Evolutionary conservation across 768 basidiomycete species (phyloP), one percentile per base, ranked within the genome.

Genomic region (Macrolepiota dolichaula): DNA sequence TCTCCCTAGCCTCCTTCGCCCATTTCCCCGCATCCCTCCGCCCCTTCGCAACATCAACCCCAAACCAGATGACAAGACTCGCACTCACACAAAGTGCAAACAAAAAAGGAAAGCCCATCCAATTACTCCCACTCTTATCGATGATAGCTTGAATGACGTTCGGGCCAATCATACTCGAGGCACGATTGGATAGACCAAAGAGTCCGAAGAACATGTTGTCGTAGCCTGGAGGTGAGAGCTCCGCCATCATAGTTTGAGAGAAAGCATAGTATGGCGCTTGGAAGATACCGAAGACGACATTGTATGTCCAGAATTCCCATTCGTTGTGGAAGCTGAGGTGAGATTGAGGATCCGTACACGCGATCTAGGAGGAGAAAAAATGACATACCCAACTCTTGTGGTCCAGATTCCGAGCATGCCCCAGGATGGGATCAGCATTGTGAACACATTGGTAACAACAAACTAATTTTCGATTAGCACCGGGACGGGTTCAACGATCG

Each of bases 291-390:
- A 88, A 91, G 2, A 92, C 72, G 52, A 91, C 77, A 61, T 92
- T 92, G 74, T 93, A 94, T 4, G 84, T 85, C 87, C 92, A 96
- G 74, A 94, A 94, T 66, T 94, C 92, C 91, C 92, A 93, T 13
- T 67, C 81, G 61, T 92, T 90, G 69, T 92, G 91, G 73, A 90
- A 92, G 1, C 63, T 70, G 24, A 27, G 13, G n/a, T 51, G 32
- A 59, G 44, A 40, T 44, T 15, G 35, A 24, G 9, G 17, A 5
- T 49, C 24, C 22, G 36, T 24, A 1, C n/a, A n/a, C 32, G 2
- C 1, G 11, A 0, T 3, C 11, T 42, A 1, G 35, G 22, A 53
- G 7, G 12, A 38, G 27, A 46, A 25, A 15, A 25, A 15, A 19
- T 7, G 22, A 69, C 81, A 22, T 65, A 89, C 87, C 92, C 92